Evolutionary conservation across 177 flowering plant genomes (phyloP).

Genomic region (Vitis hybrid): DNA sequence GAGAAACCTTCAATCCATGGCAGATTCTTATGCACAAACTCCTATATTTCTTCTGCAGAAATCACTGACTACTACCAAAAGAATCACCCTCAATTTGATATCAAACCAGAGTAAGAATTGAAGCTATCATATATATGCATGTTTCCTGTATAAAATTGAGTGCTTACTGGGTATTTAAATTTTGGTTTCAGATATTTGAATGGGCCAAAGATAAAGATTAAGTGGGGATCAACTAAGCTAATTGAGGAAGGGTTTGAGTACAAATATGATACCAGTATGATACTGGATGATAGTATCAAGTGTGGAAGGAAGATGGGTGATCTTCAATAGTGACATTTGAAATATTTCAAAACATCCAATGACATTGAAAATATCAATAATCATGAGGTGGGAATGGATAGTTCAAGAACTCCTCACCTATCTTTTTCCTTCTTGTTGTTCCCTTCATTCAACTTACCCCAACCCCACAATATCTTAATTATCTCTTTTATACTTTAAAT

Average conservation of each 20-base stretch:
- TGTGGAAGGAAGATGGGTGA: conserved; percentile 5
- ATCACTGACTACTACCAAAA: conserved; percentile 2
- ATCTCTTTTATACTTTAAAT: too few species aligned
- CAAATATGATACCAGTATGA: neutral
- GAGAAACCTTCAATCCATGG: conserved; percentile 30
- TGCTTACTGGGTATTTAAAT: neutral
- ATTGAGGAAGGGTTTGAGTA: neutral
- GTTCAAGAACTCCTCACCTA: too few species aligned
- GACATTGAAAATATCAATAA: too few species aligned
- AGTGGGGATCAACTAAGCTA: conserved; percentile 7
- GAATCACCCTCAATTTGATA: neutral
- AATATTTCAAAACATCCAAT: too few species aligned
- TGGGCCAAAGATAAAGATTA: neutral
- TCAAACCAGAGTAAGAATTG: neutral
- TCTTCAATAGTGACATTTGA: neutral
- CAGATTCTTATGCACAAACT: conserved; percentile 35
- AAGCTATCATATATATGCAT: neutral
- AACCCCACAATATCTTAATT: too few species aligned
- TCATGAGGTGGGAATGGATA: too few species aligned
- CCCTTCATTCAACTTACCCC: too few species aligned
- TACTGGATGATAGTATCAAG: neutral
- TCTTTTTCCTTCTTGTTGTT: too few species aligned
- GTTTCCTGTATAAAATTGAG: neutral
- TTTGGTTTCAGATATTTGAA: conserved; percentile 2
- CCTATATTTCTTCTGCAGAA: conserved; percentile 7